A percentile compares a stretch with the other conserved stretches of the same genome.
These are phyloP conservation scores for Aristolochia contorta DNA, from an alignment of 164 flowering plant species.

Conservation along the genomic window DNA sequence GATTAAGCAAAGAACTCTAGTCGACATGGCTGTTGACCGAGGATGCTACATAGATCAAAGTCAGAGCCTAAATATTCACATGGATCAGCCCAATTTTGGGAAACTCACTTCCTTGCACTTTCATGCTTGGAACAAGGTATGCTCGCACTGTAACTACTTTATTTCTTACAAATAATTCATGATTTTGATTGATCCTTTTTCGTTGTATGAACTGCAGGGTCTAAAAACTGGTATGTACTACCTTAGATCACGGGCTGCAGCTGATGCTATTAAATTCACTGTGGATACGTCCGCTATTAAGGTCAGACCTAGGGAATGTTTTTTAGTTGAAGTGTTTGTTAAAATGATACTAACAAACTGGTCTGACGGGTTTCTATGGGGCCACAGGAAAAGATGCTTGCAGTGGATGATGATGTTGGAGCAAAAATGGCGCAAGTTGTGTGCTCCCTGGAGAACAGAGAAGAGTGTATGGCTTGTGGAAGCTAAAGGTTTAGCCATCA, in stretches of 20 bases:
- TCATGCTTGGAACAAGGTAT: constrained; percentile 86
- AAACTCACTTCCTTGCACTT: constrained; percentile 91
- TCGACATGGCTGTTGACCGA: constrained; percentile 95
- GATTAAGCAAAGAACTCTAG: constrained; percentile 85
- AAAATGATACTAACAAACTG: constrained; percentile 4
- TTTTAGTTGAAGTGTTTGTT: no score
- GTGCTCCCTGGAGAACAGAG: constrained; percentile 75
- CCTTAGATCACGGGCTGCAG: constrained; percentile 86
- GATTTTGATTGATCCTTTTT: not conserved
- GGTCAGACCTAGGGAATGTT: constrained; percentile 14
- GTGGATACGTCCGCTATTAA: constrained; percentile 68
- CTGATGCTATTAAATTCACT: constrained; percentile 96
- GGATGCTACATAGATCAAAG: constrained; percentile 97
- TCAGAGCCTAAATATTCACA: constrained; percentile 91
- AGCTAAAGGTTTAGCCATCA: constrained; percentile 24
- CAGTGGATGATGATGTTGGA: constrained; percentile 36
- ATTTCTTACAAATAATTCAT: not conserved
- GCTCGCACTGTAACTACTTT: not conserved
- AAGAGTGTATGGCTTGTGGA: constrained; percentile 94
- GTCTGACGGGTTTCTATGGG: no score
- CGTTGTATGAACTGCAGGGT: constrained; percentile 13
- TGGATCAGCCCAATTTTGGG: constrained; percentile 91
- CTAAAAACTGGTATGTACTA: constrained; percentile 89
- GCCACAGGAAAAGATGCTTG: constrained; percentile 30
- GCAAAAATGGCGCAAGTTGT: constrained; percentile 78